phyloP scores from a whole-genome alignment of 2,329 filamentous ascomycete species.

The Verticillium klebahnii region DNA sequence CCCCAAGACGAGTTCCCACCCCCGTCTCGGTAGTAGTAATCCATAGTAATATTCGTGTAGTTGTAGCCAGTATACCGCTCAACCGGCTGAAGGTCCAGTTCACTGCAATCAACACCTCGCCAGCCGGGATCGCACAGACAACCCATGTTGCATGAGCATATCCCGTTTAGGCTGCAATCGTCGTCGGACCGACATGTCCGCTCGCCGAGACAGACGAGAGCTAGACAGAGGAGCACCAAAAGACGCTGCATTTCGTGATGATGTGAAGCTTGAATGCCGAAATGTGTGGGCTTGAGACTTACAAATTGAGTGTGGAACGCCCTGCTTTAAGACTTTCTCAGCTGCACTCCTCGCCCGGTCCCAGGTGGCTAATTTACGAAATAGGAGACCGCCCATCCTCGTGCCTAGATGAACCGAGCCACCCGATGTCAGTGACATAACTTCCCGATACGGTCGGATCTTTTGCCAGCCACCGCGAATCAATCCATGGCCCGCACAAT shows the following conservation, averaged over 20 bases:
- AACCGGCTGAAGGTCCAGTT: conserved; percentile 37
- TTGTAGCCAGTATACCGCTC: conserved; percentile 39
- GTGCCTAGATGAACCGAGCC: background rate
- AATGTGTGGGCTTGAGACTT: background rate
- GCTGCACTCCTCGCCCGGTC: no score
- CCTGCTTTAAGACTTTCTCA: no score
- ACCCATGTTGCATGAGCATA: conserved; percentile 12
- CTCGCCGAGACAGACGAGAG: background rate
- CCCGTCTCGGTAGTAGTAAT: background rate
- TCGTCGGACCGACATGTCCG: conserved; percentile 16
- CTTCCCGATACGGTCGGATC: background rate
- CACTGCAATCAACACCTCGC: conserved; percentile 36
- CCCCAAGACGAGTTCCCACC: conserved; percentile 42
- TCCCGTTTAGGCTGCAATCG: conserved; percentile 24
- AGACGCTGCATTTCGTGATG: background rate
- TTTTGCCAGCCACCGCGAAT: background rate
- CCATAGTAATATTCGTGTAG: conserved; percentile 10
- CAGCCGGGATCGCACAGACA: conserved; percentile 36
- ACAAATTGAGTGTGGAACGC: no score
- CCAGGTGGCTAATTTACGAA: no score
- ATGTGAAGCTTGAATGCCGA: no score
- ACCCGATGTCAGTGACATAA: background rate
- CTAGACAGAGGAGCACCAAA: background rate
- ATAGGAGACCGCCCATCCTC: no score
- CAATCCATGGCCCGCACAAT: background rate